phyloP scores from a whole-genome alignment of 768 basidiomycete genomes.

The Lentinula boryana region DNA sequence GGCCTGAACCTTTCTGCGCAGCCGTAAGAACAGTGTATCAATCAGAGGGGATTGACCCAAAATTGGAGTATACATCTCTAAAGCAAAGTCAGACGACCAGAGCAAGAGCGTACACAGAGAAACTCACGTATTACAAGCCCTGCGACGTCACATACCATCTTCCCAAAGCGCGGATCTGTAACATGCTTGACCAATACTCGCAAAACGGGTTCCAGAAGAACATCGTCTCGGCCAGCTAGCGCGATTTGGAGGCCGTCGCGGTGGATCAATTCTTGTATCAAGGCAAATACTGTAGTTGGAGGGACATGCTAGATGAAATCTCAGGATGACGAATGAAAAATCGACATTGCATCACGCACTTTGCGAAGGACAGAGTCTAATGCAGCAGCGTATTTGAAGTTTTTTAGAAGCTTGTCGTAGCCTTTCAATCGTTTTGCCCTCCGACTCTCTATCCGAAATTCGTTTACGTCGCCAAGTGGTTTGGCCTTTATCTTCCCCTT shows the following conservation, averaged over 20 bases:
- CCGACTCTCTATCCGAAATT: slow-evolving; percentile 72
- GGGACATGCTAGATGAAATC: slow-evolving; percentile 59
- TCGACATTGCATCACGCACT: slow-evolving; percentile 31
- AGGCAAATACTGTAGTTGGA: slow-evolving; percentile 80
- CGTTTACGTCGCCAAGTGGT: slow-evolving; percentile 58
- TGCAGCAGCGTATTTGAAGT: slow-evolving; percentile 92
- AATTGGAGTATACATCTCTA: slow-evolving; percentile 89
- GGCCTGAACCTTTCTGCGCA: slow-evolving; percentile 77
- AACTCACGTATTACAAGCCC: slow-evolving; percentile 76
- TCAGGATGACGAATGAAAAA: not conserved
- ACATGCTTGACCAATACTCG: slow-evolving; percentile 80
- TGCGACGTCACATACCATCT: slow-evolving; percentile 77
- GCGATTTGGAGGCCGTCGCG: slow-evolving; percentile 86
- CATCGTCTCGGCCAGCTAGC: slow-evolving; percentile 87
- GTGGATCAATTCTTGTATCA: slow-evolving; percentile 90
- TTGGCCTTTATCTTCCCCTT: slow-evolving; percentile 44
- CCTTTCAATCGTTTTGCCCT: slow-evolving; percentile 69
- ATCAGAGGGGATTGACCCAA: slow-evolving; percentile 94
- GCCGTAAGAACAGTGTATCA: slow-evolving; percentile 74
- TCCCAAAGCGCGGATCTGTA: slow-evolving; percentile 89
- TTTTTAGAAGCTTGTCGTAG: slow-evolving; percentile 86
- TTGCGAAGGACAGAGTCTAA: slow-evolving; percentile 87
- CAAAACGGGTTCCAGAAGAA: slow-evolving; percentile 89
- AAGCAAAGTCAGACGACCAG: slow-evolving; percentile 6
- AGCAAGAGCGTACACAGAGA: not conserved